These are phyloP conservation scores for Botryotinia calthae DNA, from an alignment of 2,329 filamentous ascomycete species.

Conservation along the genomic window DNA sequence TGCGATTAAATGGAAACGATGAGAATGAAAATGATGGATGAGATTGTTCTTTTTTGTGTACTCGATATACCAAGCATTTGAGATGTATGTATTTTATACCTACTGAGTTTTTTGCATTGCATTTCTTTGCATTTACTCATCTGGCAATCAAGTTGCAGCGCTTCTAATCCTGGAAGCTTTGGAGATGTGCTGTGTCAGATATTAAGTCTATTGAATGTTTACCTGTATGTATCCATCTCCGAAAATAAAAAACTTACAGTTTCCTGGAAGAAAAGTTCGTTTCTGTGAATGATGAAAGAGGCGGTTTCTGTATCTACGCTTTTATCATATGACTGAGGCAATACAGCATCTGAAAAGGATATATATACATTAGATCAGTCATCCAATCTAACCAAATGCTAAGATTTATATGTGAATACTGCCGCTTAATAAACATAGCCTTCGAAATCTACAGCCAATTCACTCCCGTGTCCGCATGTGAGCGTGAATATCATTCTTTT, in stretches of 20 bases:
- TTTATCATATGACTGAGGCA: neutral
- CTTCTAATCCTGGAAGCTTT: neutral
- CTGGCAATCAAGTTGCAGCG: neutral
- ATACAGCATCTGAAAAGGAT: neutral
- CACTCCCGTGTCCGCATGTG: neutral
- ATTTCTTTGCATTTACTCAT: neutral
- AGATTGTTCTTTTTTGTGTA: neutral
- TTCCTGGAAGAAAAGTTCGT: neutral
- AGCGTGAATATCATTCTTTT: neutral
- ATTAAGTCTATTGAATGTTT: neutral
- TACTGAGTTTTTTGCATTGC: neutral
- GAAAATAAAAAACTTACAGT: neutral
- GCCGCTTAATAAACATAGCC: neutral
- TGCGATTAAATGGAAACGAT: neutral
- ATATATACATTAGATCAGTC: neutral
- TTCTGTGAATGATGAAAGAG: too few species aligned
- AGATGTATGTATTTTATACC: constrained; percentile 1
- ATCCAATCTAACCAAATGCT: neutral
- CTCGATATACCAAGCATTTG: neutral
- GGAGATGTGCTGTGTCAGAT: neutral
- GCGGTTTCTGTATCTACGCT: neutral
- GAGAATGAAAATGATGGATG: neutral
- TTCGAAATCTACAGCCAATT: neutral
- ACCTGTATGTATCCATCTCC: neutral
- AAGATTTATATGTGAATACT: neutral